phyloP scores from a whole-genome alignment of 2,329 filamentous ascomycete genomes.

The Penicillium sp. region DNA sequence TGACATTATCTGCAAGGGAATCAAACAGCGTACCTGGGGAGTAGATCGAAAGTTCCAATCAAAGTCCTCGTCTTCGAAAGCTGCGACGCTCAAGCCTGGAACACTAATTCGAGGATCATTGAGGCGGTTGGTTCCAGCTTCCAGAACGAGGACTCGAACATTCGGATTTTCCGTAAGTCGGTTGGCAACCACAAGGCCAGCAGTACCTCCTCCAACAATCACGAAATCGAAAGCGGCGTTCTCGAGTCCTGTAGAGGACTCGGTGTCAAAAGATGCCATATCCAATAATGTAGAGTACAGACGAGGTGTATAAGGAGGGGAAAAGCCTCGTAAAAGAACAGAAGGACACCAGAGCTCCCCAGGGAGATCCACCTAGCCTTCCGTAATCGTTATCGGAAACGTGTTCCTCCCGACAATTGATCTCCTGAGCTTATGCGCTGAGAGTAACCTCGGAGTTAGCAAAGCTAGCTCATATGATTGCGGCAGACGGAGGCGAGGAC shows the following conservation, averaged over 20 bases:
- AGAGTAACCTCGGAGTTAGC: neutral
- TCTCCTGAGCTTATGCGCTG: no score
- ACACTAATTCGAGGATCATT: slow-evolving; percentile 16
- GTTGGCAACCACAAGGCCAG: slow-evolving; percentile 29
- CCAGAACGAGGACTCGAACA: slow-evolving; percentile 24
- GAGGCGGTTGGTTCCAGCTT: slow-evolving; percentile 22
- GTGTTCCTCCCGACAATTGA: neutral
- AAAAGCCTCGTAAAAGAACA: neutral
- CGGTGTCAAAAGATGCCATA: slow-evolving; percentile 7
- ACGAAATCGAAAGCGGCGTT: slow-evolving; percentile 23
- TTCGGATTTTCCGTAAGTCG: slow-evolving; percentile 27
- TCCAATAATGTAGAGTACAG: neutral
- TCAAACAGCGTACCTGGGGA: neutral
- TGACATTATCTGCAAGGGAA: neutral
- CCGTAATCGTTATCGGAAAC: no score
- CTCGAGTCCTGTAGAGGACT: neutral
- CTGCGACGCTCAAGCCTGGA: slow-evolving; percentile 8
- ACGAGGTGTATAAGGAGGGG: neutral
- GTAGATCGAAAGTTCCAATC: slow-evolving; percentile 19
- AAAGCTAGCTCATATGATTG: neutral
- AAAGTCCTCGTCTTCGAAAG: slow-evolving; percentile 16
- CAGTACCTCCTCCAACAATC: slow-evolving; percentile 30
- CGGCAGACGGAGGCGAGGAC: no score
- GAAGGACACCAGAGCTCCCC: neutral
- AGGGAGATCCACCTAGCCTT: no score